Evolutionary conservation across 495 filamentous ascomycete genomes (phyloP).

Genomic region (Trypethelium eluteriae): DNA sequence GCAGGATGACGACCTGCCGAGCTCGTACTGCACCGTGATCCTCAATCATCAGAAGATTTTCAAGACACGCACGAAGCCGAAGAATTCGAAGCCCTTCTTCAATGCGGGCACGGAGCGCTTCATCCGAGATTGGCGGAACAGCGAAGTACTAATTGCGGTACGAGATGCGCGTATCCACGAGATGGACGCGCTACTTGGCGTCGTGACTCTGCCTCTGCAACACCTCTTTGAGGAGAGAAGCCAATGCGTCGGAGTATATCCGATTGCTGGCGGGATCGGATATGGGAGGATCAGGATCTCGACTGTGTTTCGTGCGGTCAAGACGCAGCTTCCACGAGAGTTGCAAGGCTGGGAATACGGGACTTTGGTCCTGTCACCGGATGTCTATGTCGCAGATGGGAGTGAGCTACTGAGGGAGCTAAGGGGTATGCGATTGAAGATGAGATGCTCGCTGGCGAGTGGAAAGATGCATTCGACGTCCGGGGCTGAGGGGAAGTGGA

Average conservation of each 20-base stretch:
- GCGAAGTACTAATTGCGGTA: constrained; percentile 58
- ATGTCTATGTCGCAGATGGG: constrained; percentile 30
- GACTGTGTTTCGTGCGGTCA: constrained; percentile 60
- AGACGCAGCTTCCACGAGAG: constrained; percentile 46
- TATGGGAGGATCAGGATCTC: constrained; percentile 59
- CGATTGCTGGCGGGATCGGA: constrained; percentile 54
- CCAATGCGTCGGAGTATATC: constrained; percentile 55
- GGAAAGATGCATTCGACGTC: constrained; percentile 44
- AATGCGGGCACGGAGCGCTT: constrained; percentile 69
- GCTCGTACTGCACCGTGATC: constrained; percentile 61
- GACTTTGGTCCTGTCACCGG: constrained; percentile 48
- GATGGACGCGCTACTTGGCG: constrained; percentile 57
- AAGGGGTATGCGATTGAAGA: constrained; percentile 43
- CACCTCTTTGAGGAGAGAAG: constrained; percentile 50
- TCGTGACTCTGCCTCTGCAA: constrained; percentile 55
- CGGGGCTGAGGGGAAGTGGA: constrained; percentile 34
- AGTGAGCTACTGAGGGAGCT: constrained; percentile 38
- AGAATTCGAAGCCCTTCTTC: constrained; percentile 70
- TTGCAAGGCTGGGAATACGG: constrained; percentile 61
- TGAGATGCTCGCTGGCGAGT: constrained; percentile 45
- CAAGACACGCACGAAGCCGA: constrained; percentile 64
- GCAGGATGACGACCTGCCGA: constrained; percentile 53
- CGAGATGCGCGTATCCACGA: constrained; percentile 58
- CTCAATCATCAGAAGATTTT: constrained; percentile 65
- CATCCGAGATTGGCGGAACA: constrained; percentile 56